Percentiles rank a stretch among this genome's conserved stretches.
Evolutionary conservation across 2,329 filamentous ascomycete species (phyloP).

Genomic region (Eurotiales sp.): DNA sequence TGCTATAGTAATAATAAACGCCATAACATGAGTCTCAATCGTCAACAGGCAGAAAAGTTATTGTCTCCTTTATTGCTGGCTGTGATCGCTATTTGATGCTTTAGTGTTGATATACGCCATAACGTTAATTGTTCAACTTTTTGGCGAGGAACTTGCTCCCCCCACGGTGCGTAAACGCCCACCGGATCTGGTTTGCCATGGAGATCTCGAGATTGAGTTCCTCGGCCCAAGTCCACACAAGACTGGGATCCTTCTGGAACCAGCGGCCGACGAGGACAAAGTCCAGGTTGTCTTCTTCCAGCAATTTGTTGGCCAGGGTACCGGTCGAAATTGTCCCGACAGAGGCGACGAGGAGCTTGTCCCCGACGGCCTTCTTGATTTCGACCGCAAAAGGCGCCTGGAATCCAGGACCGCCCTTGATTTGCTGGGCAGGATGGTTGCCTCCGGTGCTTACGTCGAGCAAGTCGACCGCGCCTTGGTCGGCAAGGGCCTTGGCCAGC

Average conservation of each 20-base stretch:
- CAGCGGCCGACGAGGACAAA: constrained; percentile 70
- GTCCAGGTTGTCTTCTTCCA: constrained; percentile 56
- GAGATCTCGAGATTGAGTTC: constrained; percentile 28
- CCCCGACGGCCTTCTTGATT: constrained; percentile 71
- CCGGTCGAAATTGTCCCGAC: constrained; percentile 72
- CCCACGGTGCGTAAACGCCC: constrained; percentile 25
- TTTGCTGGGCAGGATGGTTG: constrained; percentile 52
- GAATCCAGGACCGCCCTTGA: constrained; percentile 57
- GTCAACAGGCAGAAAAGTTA: too few relatives aligned
- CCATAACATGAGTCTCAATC: too few relatives aligned
- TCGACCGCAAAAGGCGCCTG: constrained; percentile 69
- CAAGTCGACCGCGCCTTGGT: constrained; percentile 67
- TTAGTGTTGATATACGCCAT: too few relatives aligned
- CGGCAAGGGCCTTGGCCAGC: constrained; percentile 65
- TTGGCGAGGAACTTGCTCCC: constrained; percentile 8
- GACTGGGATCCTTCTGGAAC: constrained; percentile 77
- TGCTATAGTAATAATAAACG: too few relatives aligned
- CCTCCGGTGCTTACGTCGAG: constrained; percentile 79
- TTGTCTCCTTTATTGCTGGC: too few relatives aligned
- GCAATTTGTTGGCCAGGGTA: constrained; percentile 62
- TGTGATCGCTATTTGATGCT: too few relatives aligned
- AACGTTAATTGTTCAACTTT: constrained; percentile 3
- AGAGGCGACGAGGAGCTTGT: constrained; percentile 64
- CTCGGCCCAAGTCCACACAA: constrained; percentile 59
- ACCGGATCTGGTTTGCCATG: constrained; percentile 30